Evolutionary conservation across 2,329 filamentous ascomycete genomes (phyloP).

Genomic region (Zopfia rhizophila): DNA sequence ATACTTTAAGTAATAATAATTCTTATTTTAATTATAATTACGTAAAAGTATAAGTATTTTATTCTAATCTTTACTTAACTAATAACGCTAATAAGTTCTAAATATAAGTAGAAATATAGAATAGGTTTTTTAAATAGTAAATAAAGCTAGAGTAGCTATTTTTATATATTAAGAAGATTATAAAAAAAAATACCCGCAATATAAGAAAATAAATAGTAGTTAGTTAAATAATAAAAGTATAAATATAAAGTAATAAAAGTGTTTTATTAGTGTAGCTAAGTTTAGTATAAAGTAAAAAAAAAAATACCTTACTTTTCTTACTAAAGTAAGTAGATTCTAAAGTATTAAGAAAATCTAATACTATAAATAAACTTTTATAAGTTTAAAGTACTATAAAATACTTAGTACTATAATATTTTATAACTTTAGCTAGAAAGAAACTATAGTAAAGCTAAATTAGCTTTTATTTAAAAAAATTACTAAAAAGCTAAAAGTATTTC

Average conservation of each 20-base stretch:
- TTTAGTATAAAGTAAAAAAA: slow-evolving; percentile 16
- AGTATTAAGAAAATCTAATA: slow-evolving; percentile 20
- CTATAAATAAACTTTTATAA: slow-evolving; percentile 24
- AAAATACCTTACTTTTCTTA: slow-evolving; percentile 22
- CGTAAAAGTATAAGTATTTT: slow-evolving; percentile 8
- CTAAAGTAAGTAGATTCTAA: slow-evolving; percentile 19
- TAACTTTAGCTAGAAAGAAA: slow-evolving; percentile 22
- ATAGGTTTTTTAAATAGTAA: slow-evolving; percentile 13
- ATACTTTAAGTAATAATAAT: too few relatives aligned
- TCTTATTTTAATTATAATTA: too few relatives aligned
- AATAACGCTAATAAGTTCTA: slow-evolving; percentile 14
- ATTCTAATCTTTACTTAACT: background rate
- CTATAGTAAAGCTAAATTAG: slow-evolving; percentile 25
- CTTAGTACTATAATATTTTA: slow-evolving; percentile 18
- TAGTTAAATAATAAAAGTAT: slow-evolving; percentile 6
- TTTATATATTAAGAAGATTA: slow-evolving; percentile 14
- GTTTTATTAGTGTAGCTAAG: slow-evolving; percentile 17
- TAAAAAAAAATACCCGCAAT: slow-evolving; percentile 13
- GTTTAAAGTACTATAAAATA: slow-evolving; percentile 23
- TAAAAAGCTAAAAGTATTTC: slow-evolving; percentile 6
- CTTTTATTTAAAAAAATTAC: slow-evolving; percentile 22
- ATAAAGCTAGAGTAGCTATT: slow-evolving; percentile 8
- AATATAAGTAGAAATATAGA: slow-evolving; percentile 6
- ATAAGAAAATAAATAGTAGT: slow-evolving; percentile 5
- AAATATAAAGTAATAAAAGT: slow-evolving; percentile 22